Percentiles rank a stretch among this genome's conserved stretches.
Evolutionary conservation across 148 eudicot species (phyloP).

Genomic region (Rhododendron mucronatum): DNA sequence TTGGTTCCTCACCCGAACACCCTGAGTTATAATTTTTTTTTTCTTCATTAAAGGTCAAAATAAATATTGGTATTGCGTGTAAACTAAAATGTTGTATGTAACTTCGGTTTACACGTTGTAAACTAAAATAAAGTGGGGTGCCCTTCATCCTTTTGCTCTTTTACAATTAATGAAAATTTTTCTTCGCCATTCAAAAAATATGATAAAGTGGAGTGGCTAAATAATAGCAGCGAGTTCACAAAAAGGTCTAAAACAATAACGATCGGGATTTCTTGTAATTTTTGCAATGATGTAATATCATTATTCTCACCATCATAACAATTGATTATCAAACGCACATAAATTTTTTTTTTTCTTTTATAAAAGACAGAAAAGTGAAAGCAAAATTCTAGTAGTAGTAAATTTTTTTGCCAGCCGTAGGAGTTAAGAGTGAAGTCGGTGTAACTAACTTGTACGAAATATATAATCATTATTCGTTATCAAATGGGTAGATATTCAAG

Average conservation of each 20-base stretch:
- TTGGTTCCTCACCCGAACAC: too few species aligned
- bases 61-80: not conserved
- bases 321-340: not conserved
- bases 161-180: too few species aligned
- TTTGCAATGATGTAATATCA: conserved; percentile 1
- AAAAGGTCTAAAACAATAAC: not conserved
- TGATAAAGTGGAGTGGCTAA: not conserved
- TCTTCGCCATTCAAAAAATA: too few species aligned
- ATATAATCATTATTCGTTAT: not conserved
- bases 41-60: too few species aligned
- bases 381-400: not conserved
- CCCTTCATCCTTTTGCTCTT: too few species aligned
- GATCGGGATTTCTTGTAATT: not conserved
- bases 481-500: not conserved
- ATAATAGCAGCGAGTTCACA: not conserved
- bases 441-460: not conserved
- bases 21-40: too few species aligned
- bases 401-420: not conserved
- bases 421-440: conserved; percentile 2
- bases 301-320: not conserved
- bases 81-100: too few species aligned
- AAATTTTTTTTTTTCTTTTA: not conserved
- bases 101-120: too few species aligned
- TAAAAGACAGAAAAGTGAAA: not conserved
- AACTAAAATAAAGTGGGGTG: too few species aligned